phyloP scores from a whole-genome alignment of 257 asterid species.

The Leptodermis oblonga region DNA sequence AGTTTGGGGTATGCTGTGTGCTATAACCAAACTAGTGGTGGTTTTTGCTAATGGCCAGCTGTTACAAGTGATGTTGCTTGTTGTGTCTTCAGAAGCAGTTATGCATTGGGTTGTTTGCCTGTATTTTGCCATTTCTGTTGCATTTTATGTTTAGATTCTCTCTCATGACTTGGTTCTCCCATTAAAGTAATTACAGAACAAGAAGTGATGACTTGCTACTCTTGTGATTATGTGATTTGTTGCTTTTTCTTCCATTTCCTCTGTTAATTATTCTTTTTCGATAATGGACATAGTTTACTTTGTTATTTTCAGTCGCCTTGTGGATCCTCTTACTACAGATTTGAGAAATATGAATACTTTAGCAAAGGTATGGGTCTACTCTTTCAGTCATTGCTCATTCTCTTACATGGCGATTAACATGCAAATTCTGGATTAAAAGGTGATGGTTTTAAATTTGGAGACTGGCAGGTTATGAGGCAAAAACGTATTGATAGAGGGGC shows the following conservation, averaged over 20 bases:
- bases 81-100: background rate
- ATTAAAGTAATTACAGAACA: background rate
- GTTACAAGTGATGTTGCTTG: background rate
- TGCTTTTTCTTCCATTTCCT: conserved; percentile 10
- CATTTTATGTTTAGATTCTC: background rate
- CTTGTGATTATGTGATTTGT: background rate
- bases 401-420: background rate
- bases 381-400: background rate
- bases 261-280: conserved; percentile 6
- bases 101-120: background rate
- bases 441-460: conserved; percentile 5
- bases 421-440: background rate
- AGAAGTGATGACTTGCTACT: background rate
- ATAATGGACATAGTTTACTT: conserved; percentile 1
- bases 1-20: background rate
- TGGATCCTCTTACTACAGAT: conserved; percentile 86
- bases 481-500: conserved; percentile 97
- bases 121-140: background rate
- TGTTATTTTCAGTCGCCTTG: conserved; percentile 66
- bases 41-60: background rate
- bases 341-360: conserved; percentile 83
- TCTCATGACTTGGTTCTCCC: conserved; percentile 3
- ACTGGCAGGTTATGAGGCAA: conserved; percentile 87
- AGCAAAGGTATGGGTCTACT: conserved; percentile 64
- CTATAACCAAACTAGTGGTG: background rate